These are phyloP conservation scores for Breviolum minutum DNA, from an alignment of 73 alveolate genomes.

Conservation along the genomic window DNA sequence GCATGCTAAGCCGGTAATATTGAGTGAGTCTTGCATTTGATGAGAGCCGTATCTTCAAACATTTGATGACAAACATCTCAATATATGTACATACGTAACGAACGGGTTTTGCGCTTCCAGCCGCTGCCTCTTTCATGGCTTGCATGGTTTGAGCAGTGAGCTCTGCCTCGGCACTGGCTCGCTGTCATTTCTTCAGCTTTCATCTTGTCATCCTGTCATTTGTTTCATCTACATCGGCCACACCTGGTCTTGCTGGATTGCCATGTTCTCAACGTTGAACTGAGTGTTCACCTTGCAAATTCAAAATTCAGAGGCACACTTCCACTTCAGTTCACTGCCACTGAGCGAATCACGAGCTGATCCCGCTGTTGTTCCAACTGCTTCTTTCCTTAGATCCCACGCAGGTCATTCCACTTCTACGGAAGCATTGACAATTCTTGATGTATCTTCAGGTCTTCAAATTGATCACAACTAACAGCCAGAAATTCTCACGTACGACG, in stretches of 20 bases:
- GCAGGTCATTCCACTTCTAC: not conserved
- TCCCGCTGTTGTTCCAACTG: conserved; percentile 71
- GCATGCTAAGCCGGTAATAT: no score
- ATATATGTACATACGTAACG: not conserved
- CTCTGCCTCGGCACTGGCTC: conserved; percentile 26
- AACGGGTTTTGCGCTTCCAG: not conserved
- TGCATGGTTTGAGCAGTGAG: conserved; percentile 55
- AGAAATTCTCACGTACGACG: no score
- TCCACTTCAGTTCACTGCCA: not conserved
- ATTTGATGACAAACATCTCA: not conserved
- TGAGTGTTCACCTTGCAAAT: conserved; percentile 16
- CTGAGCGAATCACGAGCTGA: conserved; percentile 34
- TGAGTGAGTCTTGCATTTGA: no score
- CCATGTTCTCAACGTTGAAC: conserved; percentile 57
- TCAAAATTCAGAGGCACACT: not conserved
- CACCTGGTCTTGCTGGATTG: conserved; percentile 79
- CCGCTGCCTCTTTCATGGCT: conserved; percentile 75
- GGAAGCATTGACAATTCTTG: not conserved
- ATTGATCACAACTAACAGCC: no score
- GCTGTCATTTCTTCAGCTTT: not conserved
- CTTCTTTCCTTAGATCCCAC: conserved; percentile 46
- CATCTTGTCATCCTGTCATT: not conserved
- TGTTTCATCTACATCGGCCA: no score
- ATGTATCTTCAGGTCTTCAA: no score
- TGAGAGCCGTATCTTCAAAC: no score